Evolutionary conservation across 805 yeast genomes (phyloP).

Genomic region (Candida chilensis): DNA sequence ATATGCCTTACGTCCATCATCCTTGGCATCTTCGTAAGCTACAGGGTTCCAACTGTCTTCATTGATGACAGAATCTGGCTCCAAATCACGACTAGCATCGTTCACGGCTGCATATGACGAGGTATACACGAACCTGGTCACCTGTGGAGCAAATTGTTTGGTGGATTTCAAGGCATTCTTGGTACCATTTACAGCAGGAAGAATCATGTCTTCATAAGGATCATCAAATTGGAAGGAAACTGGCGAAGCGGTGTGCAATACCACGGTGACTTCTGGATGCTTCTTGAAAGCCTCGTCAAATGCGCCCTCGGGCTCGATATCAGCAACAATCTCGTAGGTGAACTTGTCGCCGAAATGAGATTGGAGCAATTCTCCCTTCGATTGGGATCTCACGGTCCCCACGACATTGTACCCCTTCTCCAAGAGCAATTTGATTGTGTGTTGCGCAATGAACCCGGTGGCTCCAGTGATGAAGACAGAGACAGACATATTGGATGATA

Average conservation of each 20-base stretch:
- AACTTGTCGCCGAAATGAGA: no score
- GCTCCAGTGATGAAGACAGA: constrained; percentile 38
- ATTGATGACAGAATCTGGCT: constrained; percentile 19
- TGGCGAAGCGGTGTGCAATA: constrained; percentile 49
- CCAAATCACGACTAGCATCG: constrained; percentile 21
- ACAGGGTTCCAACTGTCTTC: constrained; percentile 29
- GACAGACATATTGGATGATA: no score
- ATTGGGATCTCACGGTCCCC: constrained; percentile 33
- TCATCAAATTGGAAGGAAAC: constrained; percentile 27
- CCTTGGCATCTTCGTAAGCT: constrained; percentile 18
- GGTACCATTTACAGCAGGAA: constrained; percentile 53
- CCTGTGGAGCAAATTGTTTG: constrained; percentile 29
- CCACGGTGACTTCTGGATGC: constrained; percentile 28
- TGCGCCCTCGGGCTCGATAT: constrained; percentile 25
- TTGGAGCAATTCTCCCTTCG: no score
- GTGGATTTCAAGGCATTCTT: constrained; percentile 35
- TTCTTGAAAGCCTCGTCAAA: constrained; percentile 35
- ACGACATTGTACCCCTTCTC: constrained; percentile 28
- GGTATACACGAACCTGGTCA: constrained; percentile 42
- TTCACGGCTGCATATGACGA: constrained; percentile 42
- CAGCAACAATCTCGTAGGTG: constrained; percentile 21
- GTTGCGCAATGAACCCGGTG: constrained; percentile 40
- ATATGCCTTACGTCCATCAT: constrained; percentile 17
- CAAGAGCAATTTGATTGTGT: constrained; percentile 25
- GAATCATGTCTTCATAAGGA: constrained; percentile 37